Percentiles rank a stretch among this genome's conserved stretches.
Conservation (phyloP, 2,329 filamentous ascomycete genomes). For the Fusarium avenaceum region DNA sequence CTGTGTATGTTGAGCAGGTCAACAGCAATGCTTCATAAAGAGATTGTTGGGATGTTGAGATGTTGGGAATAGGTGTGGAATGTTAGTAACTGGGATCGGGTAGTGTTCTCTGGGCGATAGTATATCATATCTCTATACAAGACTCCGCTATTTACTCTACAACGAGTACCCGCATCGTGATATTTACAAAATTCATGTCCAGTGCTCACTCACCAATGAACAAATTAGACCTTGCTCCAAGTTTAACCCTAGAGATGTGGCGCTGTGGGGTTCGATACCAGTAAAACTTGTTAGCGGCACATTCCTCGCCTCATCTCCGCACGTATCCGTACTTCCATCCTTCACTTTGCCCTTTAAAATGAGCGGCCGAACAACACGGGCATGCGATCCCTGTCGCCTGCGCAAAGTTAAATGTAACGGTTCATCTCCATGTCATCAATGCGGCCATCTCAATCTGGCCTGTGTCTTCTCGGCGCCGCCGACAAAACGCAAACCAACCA, state of each 20-base stretch:
- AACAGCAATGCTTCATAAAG: constrained; percentile 4
- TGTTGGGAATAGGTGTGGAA: neutral
- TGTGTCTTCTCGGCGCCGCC: constrained; percentile 54
- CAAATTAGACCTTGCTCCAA: too few relatives aligned
- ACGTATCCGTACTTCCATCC: neutral
- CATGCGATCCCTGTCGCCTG: constrained; percentile 57
- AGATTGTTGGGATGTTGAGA: neutral
- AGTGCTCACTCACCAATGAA: too few relatives aligned
- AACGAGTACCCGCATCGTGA: too few relatives aligned
- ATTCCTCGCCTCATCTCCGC: constrained; percentile 10
- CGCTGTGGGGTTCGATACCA: constrained; percentile 9
- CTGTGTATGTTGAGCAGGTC: constrained; percentile 30
- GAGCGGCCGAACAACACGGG: constrained; percentile 43
- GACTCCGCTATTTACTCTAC: too few relatives aligned
- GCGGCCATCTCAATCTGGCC: constrained; percentile 53
- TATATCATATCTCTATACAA: too few relatives aligned
- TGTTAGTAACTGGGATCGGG: neutral
- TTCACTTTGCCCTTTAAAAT: constrained; percentile 1
- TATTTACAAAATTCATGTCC: too few relatives aligned
- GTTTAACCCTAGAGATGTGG: neutral
- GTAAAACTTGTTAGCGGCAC: constrained; percentile 3
- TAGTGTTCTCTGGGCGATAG: too few relatives aligned
- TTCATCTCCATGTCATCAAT: constrained; percentile 53
- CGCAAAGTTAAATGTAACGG: constrained; percentile 57
- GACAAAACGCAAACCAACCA: constrained; percentile 53